Evolutionary conservation across 495 filamentous ascomycete genomes (phyloP).

Genomic region (Penicillium samsonianum): DNA sequence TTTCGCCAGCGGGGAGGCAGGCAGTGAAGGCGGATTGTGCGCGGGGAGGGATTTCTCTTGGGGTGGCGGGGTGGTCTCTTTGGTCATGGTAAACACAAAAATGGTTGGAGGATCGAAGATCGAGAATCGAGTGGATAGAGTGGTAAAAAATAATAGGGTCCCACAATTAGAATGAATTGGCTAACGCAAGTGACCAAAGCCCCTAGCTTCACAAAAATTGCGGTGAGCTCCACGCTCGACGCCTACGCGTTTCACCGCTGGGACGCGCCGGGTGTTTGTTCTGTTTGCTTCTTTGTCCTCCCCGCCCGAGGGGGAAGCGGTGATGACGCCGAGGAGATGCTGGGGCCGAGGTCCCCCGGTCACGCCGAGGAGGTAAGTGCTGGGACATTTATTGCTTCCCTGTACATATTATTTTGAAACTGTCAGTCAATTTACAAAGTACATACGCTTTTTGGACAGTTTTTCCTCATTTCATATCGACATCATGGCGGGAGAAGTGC

Average conservation of each 20-base stretch:
- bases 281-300: slow-evolving; percentile 16
- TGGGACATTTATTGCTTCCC: slow-evolving; percentile 9
- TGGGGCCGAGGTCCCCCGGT: slow-evolving; percentile 36
- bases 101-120: slow-evolving; percentile 4
- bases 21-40: slow-evolving; percentile 58
- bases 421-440: background rate
- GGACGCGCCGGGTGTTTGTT: slow-evolving; percentile 28
- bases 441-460: background rate
- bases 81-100: slow-evolving; percentile 53
- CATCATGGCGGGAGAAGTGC: slow-evolving; percentile 81
- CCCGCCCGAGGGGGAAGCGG: slow-evolving; percentile 9
- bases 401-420: slow-evolving; percentile 3
- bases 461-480: background rate
- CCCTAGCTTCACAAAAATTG: slow-evolving; percentile 20
- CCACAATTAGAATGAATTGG: background rate
- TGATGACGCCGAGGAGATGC: slow-evolving; percentile 17
- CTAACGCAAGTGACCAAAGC: slow-evolving; percentile 5
- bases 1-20: slow-evolving; percentile 65
- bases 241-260: slow-evolving; percentile 42
- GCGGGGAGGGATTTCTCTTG: slow-evolving; percentile 21
- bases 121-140: slow-evolving; percentile 4
- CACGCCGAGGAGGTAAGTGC: background rate
- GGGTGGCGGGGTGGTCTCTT: slow-evolving; percentile 45
- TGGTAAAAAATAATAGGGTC: background rate
- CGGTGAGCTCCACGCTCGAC: slow-evolving; percentile 29